Evolutionary conservation across 1,284 basidiomycete species (phyloP), one percentile per base, ranked within the genome.

Genomic region (Ustilago trichophora): DNA sequence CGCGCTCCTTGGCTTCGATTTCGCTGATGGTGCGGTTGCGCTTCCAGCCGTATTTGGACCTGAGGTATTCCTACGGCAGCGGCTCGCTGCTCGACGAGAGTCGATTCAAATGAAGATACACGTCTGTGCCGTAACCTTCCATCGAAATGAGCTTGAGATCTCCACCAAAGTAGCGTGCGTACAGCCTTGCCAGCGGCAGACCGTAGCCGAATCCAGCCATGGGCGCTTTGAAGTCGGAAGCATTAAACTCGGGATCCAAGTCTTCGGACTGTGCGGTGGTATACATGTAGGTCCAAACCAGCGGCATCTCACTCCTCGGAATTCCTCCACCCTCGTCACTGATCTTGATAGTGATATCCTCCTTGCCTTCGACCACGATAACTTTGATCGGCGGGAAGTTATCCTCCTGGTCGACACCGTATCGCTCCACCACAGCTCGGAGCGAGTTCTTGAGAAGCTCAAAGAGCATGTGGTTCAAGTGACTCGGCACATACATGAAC

Each of bases 371-470:
- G 2, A 97, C 92, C 19, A 98, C 95, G 56, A 98, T 88, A 34
- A 97, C 92, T 83, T 95, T 96, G 85, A 98, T 97, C 0, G 94
- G 91, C 18, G 96, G 95, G 84, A 91, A 93, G 40, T 82, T 76
- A 66, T 89, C 88, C 78, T 93, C 92, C 68, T 88, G 86, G 51
- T 93, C 91, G 3, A 88, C 88, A 0, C 92, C 92, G 81, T 89
- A 92, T 2, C 92, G 88, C 83, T 98, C 96, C 13, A 98, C 95
- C 31, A 97, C 92, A 5, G 96, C 95, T 43, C 95, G 90, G 7
- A 99, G 86, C 19, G 93, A 97, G 85, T 99, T 99, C 83, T 98
- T 98, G 67, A 98, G 86, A n/a, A 98, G 87, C 83, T 99, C 96
- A 80, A 98, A 98, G 72, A 91, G 88, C 83, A 99, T 98, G 83